Conservation (phyloP, 2,329 filamentous ascomycete species). For the Penicillium rolfsii region DNA sequence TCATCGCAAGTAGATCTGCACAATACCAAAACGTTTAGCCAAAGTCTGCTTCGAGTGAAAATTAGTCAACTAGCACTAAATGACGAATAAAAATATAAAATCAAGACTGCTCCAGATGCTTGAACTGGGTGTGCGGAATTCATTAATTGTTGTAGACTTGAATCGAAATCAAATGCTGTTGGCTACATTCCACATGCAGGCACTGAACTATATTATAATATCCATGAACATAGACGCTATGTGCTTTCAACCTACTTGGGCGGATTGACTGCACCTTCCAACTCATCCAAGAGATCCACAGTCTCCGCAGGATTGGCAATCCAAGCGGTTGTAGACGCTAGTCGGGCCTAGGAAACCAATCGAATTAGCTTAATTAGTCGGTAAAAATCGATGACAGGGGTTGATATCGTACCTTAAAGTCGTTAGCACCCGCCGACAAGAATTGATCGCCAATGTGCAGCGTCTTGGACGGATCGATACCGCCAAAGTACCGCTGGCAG, state of each 20-base stretch:
- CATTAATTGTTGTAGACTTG: neutral
- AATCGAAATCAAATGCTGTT: neutral
- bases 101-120: no score
- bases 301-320: constrained; percentile 93
- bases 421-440: constrained; percentile 89
- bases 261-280: constrained; percentile 40
- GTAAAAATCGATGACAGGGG: neutral
- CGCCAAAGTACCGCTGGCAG: constrained; percentile 87
- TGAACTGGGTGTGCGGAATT: neutral
- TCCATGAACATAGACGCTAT: neutral
- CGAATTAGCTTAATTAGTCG: neutral
- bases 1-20: neutral
- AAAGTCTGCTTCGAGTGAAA: neutral
- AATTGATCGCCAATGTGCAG: constrained; percentile 97
- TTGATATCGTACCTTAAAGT: constrained; percentile 72
- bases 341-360: constrained; percentile 60
- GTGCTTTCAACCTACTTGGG: neutral
- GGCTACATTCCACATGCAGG: no score
- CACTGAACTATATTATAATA: neutral
- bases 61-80: neutral
- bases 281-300: constrained; percentile 81
- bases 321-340: constrained; percentile 94
- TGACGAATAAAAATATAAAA: no score
- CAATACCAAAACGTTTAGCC: neutral
- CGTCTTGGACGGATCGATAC: constrained; percentile 74